A percentile compares a stretch with the other conserved stretches of the same genome.
Conservation (phyloP, 179 eudicot genomes). For the Vitellaria paradoxa region DNA sequence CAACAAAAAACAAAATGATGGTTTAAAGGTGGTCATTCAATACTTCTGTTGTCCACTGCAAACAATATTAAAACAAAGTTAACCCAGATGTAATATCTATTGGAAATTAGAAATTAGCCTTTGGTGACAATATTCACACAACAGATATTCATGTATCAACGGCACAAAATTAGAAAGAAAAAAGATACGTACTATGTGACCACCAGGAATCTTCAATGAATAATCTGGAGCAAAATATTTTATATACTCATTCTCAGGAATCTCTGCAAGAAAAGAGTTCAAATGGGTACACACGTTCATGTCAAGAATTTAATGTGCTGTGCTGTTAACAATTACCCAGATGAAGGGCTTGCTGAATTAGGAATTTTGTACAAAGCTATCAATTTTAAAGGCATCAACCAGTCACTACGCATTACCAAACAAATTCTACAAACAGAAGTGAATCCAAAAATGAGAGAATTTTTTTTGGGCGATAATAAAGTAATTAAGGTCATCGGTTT, state of each 20-base stretch:
- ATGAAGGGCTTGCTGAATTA: background rate
- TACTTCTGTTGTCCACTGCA: no score
- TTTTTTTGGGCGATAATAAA: background rate
- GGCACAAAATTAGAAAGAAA: constrained; percentile 2
- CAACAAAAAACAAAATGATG: no score
- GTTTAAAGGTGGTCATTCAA: no score
- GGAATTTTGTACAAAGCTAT: background rate
- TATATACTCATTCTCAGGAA: constrained; percentile 88
- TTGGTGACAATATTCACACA: background rate
- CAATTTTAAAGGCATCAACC: background rate
- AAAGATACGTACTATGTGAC: constrained; percentile 56
- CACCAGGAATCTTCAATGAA: constrained; percentile 69
- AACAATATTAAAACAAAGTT: no score
- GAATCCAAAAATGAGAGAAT: background rate
- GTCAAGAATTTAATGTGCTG: background rate
- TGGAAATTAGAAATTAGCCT: no score
- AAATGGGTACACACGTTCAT: background rate
- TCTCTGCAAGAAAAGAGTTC: constrained; percentile 51
- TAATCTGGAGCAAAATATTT: constrained; percentile 88
- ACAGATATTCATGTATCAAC: background rate
- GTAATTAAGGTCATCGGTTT: background rate
- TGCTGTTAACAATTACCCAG: background rate
- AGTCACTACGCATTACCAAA: background rate
- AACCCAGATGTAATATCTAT: no score
- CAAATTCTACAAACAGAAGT: background rate